Conservation (phyloP, 306 rosid genomes). For the Quercus parvula region DNA sequence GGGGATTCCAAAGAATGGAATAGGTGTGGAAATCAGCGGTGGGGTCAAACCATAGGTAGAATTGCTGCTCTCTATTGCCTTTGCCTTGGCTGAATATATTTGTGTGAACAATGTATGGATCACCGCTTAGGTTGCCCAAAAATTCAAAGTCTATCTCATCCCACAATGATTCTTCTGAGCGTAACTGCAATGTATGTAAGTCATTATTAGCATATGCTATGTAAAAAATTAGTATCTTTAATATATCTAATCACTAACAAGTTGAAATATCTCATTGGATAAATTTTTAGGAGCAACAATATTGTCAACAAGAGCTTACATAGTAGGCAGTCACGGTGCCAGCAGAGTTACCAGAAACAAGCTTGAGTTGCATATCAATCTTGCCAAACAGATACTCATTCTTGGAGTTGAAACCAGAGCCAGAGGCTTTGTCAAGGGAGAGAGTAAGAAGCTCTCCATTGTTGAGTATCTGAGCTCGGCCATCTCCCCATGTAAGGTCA, state of each 20-base stretch:
- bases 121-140: constrained; percentile 63
- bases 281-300: not conserved
- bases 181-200: constrained; percentile 20
- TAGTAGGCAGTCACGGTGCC: constrained; percentile 78
- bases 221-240: not conserved
- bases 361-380: constrained; percentile 65
- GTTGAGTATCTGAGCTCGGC: constrained; percentile 45
- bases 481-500: constrained; percentile 67
- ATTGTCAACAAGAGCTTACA: constrained; percentile 27
- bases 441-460: constrained; percentile 45
- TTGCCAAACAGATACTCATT: constrained; percentile 52
- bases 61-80: constrained; percentile 68
- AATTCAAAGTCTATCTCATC: constrained; percentile 76
- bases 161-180: constrained; percentile 33
- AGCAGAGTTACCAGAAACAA: constrained; percentile 64
- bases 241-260: too few species aligned
- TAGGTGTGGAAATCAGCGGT: constrained; percentile 68
- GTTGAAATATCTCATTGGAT: too few species aligned
- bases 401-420: constrained; percentile 67
- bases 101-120: constrained; percentile 69
- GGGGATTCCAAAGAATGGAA: constrained; percentile 63
- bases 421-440: constrained; percentile 64
- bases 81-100: constrained; percentile 60
- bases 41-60: constrained; percentile 74
- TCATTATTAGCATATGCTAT: not conserved